A percentile compares a stretch with the other conserved stretches of the same genome.
phyloP scores from a whole-genome alignment of 148 eudicot genomes.

The Chenopodium quinoa region DNA sequence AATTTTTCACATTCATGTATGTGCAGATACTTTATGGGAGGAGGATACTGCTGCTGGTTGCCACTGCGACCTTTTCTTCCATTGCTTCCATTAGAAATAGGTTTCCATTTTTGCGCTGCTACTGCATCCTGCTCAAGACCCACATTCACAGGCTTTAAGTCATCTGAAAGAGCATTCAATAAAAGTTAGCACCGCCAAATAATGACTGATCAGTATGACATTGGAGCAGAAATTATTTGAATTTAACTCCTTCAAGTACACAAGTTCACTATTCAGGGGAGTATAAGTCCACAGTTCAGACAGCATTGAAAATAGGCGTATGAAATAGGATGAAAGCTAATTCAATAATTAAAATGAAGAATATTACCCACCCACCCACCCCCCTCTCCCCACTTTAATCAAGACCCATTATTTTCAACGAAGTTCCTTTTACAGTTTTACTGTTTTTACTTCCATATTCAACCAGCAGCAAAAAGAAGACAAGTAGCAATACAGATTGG shows the following conservation, averaged over 20 bases:
- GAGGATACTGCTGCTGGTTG: constrained; percentile 42
- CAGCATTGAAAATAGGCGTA: neutral
- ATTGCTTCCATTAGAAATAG: constrained; percentile 56
- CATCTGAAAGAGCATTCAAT: constrained; percentile 47
- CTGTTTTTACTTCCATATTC: neutral
- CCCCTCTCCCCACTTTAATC: no score
- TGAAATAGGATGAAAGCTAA: neutral
- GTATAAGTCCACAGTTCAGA: no score
- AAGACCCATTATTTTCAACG: neutral
- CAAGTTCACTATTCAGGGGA: no score
- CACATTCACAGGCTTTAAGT: constrained; percentile 95
- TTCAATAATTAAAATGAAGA: neutral
- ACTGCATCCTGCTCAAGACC: constrained; percentile 98
- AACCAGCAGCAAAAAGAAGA: neutral
- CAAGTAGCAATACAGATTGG: neutral
- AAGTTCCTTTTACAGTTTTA: neutral
- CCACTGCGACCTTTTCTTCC: constrained; percentile 67
- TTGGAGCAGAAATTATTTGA: neutral
- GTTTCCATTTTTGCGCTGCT: constrained; percentile 65
- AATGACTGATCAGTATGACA: neutral
- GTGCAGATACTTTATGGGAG: constrained; percentile 83
- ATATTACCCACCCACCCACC: neutral
- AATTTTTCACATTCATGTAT: constrained; percentile 81
- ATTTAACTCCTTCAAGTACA: neutral
- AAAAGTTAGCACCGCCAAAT: constrained; percentile 1